Conservation (phyloP, 768 basidiomycete species). For the Hygrocybe coccinea region DNA sequence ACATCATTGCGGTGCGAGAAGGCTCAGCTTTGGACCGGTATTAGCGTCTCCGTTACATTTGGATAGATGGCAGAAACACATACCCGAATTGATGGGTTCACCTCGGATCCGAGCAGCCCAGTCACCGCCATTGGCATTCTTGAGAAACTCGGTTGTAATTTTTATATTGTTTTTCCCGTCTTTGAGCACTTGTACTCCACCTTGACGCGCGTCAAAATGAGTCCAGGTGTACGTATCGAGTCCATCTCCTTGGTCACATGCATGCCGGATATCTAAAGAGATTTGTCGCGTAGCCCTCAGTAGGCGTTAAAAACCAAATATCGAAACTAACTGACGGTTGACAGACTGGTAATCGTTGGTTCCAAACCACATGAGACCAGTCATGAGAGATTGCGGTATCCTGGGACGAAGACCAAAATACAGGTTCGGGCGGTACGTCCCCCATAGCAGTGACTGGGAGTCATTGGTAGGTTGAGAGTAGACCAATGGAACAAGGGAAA, state of each 20-base stretch:
- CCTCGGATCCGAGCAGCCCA: conserved; percentile 86
- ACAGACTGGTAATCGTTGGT: conserved; percentile 77
- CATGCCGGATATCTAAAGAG: conserved; percentile 65
- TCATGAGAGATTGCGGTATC: conserved; percentile 84
- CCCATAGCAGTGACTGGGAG: conserved; percentile 61
- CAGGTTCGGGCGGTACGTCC: conserved; percentile 85
- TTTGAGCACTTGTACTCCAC: conserved; percentile 78
- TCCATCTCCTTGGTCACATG: conserved; percentile 83
- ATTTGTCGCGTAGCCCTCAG: conserved; percentile 8
- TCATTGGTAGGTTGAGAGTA: conserved; percentile 41
- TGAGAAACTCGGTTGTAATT: conserved; percentile 80
- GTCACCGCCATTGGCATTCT: conserved; percentile 77
- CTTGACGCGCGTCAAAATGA: conserved; percentile 78
- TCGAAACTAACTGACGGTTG: conserved; percentile 43
- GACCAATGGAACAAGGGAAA: conserved; percentile 40
- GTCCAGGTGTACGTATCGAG: conserved; percentile 84
- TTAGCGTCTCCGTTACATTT: background rate
- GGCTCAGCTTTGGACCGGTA: conserved; percentile 32
- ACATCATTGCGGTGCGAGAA: conserved; percentile 72
- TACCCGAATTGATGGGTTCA: conserved; percentile 66
- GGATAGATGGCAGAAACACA: conserved; percentile 14
- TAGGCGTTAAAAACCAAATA: background rate
- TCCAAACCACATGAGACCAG: conserved; percentile 92
- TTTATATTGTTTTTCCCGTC: conserved; percentile 81
- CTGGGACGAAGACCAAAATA: conserved; percentile 90